Evolutionary conservation across 805 yeast genomes (phyloP), one percentile per base, ranked within the genome.

Genomic region (Cyberlindnera subsufficiens): DNA sequence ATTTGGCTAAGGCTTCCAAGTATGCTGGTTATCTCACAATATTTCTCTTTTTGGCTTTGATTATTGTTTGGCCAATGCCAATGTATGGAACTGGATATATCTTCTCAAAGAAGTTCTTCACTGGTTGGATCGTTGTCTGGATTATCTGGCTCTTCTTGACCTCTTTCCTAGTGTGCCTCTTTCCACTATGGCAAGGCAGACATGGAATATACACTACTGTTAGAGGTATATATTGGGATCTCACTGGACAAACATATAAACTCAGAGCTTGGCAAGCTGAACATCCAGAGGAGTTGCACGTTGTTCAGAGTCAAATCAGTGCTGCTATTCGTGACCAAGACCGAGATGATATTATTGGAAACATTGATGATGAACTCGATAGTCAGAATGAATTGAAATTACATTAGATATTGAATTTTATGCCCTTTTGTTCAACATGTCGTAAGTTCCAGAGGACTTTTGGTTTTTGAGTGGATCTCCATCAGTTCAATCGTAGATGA

Each of bases 11-110:
- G 53, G 80, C 86, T 7, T 74, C 86, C 38, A 80, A 74, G 52
- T 65, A 66, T 33, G 93, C 90, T 1, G 74, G 77, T 31, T 65
- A 65, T 42, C 66, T 85, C 33, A 83, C 90, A 59, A 61, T 76
- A 3, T 65, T 74, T 35, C 70, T 86, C 51, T 78, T 87, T 6
- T 52, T 86, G 8, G 70, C 82, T 37, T 66, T 88, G 39, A 65
- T 88, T 29, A 73, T 89, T 20, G 56, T 88, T 27, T 87, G 95
- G 93, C 96, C 96, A 55, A 85, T 88, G 88, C 96, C 96, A 51
- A 82, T 89, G 93, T 88, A 82, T 61, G 96, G 96, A 29, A 58
- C 82, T 5, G 72, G 75, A 3, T 88, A 88, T 58, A 69, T 88
- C 33, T 89, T 88, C 64, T 77, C 86, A 41, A 80, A 77, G 61